phyloP scores from a whole-genome alignment of 2,329 filamentous ascomycete genomes.

The Lomentospora prolificans region DNA sequence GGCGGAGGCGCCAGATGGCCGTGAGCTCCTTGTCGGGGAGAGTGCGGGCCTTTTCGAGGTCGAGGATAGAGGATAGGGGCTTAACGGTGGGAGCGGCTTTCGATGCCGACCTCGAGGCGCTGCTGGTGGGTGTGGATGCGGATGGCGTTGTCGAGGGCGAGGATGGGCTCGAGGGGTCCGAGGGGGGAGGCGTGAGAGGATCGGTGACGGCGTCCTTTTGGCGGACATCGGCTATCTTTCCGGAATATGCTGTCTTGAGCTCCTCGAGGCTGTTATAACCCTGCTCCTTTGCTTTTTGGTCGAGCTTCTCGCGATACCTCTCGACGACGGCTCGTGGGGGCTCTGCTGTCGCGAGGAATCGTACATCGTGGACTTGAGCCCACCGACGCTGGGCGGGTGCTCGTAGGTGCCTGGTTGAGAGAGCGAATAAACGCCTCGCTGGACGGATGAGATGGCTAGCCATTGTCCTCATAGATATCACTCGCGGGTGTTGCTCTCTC shows the following conservation, averaged over 20 bases:
- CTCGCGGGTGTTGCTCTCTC: neutral
- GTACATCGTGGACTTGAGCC: constrained; percentile 87
- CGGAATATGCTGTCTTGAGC: constrained; percentile 73
- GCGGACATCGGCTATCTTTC: constrained; percentile 66
- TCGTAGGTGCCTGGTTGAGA: constrained; percentile 4
- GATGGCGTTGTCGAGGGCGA: constrained; percentile 1
- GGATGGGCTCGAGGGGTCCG: constrained; percentile 16
- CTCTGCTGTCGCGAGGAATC: constrained; percentile 75
- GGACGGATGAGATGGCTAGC: constrained; percentile 4
- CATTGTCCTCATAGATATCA: neutral
- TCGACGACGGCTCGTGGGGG: constrained; percentile 60
- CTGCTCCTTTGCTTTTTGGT: constrained; percentile 66
- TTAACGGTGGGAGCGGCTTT: constrained; percentile 25
- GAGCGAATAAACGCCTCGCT: constrained; percentile 8
- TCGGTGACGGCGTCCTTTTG: constrained; percentile 48
- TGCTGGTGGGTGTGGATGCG: constrained; percentile 17
- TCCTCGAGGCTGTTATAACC: constrained; percentile 62
- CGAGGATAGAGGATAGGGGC: constrained; percentile 48
- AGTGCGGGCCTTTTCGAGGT: constrained; percentile 64
- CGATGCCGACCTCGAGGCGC: constrained; percentile 22
- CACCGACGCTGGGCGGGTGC: constrained; percentile 58
- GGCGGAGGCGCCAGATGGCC: constrained; percentile 80
- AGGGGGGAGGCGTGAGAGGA: constrained; percentile 12
- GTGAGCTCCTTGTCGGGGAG: constrained; percentile 77
- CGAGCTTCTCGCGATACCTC: constrained; percentile 80